These are phyloP conservation scores for Paratrypanosoma confusum DNA, from an alignment of 208 protist species.

Conservation along the genomic window DNA sequence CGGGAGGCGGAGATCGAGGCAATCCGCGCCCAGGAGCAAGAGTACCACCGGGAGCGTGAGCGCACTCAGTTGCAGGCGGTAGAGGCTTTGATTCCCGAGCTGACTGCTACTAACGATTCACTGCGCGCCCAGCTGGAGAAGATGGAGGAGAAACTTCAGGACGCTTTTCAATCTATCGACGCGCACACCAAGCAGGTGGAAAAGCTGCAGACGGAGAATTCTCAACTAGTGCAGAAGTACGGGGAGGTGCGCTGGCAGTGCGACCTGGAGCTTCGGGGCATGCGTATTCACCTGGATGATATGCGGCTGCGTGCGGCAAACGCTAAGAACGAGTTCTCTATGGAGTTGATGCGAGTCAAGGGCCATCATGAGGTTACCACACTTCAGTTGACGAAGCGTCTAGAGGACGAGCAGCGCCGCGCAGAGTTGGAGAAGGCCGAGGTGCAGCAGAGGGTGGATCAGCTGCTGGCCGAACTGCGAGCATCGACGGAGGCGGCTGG, in stretches of 20 bases:
- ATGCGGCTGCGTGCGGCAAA: slow-evolving; percentile 4
- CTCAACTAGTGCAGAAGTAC: slow-evolving; percentile 1
- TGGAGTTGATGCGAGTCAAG: neutral
- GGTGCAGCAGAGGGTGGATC: no score
- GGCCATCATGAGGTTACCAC: slow-evolving; percentile 8
- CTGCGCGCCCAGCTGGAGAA: slow-evolving; percentile 4
- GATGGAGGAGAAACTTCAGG: slow-evolving; percentile 3
- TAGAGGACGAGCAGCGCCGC: no score
- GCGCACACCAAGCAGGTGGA: slow-evolving; percentile 4
- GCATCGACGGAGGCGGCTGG: no score
- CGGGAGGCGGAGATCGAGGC: neutral
- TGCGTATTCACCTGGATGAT: slow-evolving; percentile 13
- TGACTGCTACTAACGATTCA: neutral
- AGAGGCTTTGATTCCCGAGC: no score
- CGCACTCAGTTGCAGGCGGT: no score
- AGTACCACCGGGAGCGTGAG: neutral
- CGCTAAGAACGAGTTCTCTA: neutral
- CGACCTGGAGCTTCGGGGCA: slow-evolving; percentile 11
- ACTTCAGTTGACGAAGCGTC: slow-evolving; percentile 6
- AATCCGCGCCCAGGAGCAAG: neutral
- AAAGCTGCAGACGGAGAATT: slow-evolving; percentile 7
- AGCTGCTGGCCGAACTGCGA: no score
- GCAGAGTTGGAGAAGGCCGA: no score
- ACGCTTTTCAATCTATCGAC: slow-evolving; percentile 2
- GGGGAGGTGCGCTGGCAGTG: slow-evolving; percentile 9